Evolutionary conservation across 2,329 filamentous ascomycete species (phyloP).

Genomic region (Talaromyces rugulosus): DNA sequence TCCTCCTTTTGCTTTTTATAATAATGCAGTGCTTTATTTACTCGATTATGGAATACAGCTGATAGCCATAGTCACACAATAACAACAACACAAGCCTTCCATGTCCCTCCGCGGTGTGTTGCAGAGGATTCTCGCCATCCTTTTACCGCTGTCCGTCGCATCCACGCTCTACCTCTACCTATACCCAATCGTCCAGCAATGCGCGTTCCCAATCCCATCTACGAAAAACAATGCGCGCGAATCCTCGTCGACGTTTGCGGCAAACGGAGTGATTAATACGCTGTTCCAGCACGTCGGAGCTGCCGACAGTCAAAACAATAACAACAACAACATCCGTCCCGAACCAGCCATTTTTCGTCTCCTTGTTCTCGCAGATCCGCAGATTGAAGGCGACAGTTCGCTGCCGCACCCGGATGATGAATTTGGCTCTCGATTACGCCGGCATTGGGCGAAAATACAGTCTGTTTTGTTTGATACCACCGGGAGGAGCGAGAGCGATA

Average conservation of each 20-base stretch:
- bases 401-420: slow-evolving; percentile 55
- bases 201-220: slow-evolving; percentile 65
- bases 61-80: background rate
- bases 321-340: slow-evolving; percentile 9
- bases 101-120: slow-evolving; percentile 50
- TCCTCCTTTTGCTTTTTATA: background rate
- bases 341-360: slow-evolving; percentile 71
- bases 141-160: slow-evolving; percentile 64
- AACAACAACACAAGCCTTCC: slow-evolving; percentile 13
- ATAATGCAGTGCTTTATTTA: background rate
- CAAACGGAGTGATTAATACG: slow-evolving; percentile 29
- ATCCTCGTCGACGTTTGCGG: slow-evolving; percentile 9
- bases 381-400: slow-evolving; percentile 87
- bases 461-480: background rate
- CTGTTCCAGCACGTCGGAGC: slow-evolving; percentile 29
- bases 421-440: slow-evolving; percentile 37
- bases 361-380: slow-evolving; percentile 83
- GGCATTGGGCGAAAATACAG: slow-evolving; percentile 30
- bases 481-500: background rate
- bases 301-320: background rate
- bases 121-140: slow-evolving; percentile 43
- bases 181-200: slow-evolving; percentile 76
- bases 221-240: slow-evolving; percentile 5
- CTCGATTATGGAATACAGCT: background rate
- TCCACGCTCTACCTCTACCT: slow-evolving; percentile 78